Evolutionary conservation across 2,329 filamentous ascomycete species (phyloP), one percentile per base, ranked within the genome.

Genomic region (Zarea fungicola): DNA sequence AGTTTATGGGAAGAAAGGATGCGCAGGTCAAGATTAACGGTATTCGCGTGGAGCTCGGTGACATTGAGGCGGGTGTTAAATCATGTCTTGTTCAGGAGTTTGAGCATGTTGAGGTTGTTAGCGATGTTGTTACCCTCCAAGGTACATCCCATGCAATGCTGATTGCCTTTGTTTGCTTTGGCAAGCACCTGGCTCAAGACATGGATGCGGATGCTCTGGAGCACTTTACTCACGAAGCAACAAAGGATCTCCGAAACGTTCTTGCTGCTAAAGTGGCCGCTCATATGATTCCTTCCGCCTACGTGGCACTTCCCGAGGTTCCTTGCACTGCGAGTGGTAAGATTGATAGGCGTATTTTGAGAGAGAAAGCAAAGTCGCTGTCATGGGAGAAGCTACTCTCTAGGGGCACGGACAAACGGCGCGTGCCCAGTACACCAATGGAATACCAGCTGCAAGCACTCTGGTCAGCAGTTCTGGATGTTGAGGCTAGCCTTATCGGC

Each of bases 11-110:
- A n/a, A 68, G 80, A 13, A 80, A 79, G 53, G 80, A 84, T 54
- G 70, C 70, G 0, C 80, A 83, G 57, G 70, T 83, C 40, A 84
- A 84, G 58, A 62, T 84, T 6, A 71, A 74, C 11, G 83, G 83
- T 14, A 80, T 75, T 50, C 63, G 78, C 25, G 68, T 81, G 34
- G 83, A 78, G 61, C 66, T 78, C 3, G 60, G 54, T 0, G 65
- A 67, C n/a, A 52, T 65, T 5, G 62, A 64, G 13, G 23, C 21
- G 5, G 36, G 36, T 16, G 36, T 40, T 13, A 40, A 40, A 22
- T 40, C 36, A 23, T 40, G 36, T 13, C 36, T 40, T 4, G 8
- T n/a, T 16, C 6, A 16, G 10, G 36, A 40, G 3, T 25, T 40
- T 26, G 21, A 25, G 6, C 6, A 40, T 5, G 19, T 26, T 23